phyloP scores from a whole-genome alignment of 176 grass and related monocot species.

The Hyparrhenia diplandra region DNA sequence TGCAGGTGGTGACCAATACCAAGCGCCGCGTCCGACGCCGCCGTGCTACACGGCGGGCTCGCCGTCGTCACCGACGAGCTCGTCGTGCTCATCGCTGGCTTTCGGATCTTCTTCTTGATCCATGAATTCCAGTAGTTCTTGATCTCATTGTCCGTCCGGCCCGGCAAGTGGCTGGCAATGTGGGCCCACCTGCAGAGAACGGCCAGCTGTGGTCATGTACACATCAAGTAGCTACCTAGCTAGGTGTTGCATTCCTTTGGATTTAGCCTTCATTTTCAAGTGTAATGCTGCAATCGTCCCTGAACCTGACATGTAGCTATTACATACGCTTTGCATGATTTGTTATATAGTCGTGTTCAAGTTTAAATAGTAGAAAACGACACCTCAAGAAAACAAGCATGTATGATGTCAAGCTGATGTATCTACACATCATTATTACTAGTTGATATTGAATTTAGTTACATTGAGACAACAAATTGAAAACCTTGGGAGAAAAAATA shows the following conservation, averaged over 20 bases:
- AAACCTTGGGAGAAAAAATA: background rate
- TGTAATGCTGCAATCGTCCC: background rate
- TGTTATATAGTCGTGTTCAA: slow-evolving; percentile 45
- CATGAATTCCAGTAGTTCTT: slow-evolving; percentile 99
- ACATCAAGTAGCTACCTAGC: background rate
- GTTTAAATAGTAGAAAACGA: slow-evolving; percentile 38
- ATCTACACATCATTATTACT: background rate
- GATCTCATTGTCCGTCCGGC: slow-evolving; percentile 97
- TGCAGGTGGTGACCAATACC: background rate
- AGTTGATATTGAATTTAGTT: background rate
- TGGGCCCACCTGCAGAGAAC: slow-evolving; percentile 81
- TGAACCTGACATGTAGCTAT: background rate
- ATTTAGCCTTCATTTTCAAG: slow-evolving; percentile 34
- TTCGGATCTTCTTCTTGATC: slow-evolving; percentile 99
- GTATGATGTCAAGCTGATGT: slow-evolving; percentile 10
- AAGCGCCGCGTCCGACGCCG: slow-evolving; percentile 29
- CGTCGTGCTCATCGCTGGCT: slow-evolving; percentile 14
- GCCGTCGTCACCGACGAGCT: slow-evolving; percentile 22
- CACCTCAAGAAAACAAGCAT: background rate
- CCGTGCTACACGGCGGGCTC: slow-evolving; percentile 39
- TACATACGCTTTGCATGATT: slow-evolving; percentile 3
- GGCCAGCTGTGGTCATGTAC: background rate
- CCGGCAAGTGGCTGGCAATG: slow-evolving; percentile 93
- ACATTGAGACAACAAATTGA: background rate
- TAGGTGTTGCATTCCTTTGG: background rate